Evolutionary conservation across 148 eudicot genomes (phyloP).

Genomic region (Heliamphora exappendiculata): DNA sequence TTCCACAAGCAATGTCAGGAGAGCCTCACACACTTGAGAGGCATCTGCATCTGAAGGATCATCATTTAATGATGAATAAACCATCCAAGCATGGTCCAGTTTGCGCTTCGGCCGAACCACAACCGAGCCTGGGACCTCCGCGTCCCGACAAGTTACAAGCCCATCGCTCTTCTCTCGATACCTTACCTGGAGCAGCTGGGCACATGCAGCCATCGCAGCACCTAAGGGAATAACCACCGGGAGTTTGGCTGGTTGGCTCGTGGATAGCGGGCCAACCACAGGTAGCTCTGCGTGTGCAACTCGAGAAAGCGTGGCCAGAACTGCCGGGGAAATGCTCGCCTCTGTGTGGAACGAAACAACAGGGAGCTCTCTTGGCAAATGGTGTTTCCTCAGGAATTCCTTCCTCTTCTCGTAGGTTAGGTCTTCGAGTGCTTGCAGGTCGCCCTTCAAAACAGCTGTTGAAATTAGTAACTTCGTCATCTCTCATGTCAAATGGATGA

Average conservation of each 20-base stretch:
- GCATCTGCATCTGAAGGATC: slow-evolving; percentile 71
- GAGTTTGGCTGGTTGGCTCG: slow-evolving; percentile 57
- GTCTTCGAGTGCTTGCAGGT: slow-evolving; percentile 91
- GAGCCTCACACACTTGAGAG: slow-evolving; percentile 91
- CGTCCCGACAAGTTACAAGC: slow-evolving; percentile 91
- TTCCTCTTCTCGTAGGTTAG: slow-evolving; percentile 74
- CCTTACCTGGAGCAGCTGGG: slow-evolving; percentile 78
- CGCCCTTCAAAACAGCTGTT: slow-evolving; percentile 52
- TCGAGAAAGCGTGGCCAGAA: slow-evolving; percentile 76
- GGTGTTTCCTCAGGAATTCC: slow-evolving; percentile 63
- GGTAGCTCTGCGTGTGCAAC: slow-evolving; percentile 94
- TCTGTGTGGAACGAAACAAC: slow-evolving; percentile 78
- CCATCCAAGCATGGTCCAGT: slow-evolving; percentile 98
- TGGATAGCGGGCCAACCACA: slow-evolving; percentile 25
- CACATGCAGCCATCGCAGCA: slow-evolving; percentile 93
- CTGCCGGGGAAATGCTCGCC: slow-evolving; percentile 87
- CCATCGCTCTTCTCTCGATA: slow-evolving; percentile 95
- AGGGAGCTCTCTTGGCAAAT: slow-evolving; percentile 73
- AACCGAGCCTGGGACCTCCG: slow-evolving; percentile 93
- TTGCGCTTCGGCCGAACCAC: slow-evolving; percentile 80
- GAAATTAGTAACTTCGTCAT: slow-evolving; percentile 12
- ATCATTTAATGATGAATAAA: slow-evolving; percentile 69
- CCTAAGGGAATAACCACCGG: slow-evolving; percentile 89
- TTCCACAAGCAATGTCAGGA: slow-evolving; percentile 69
- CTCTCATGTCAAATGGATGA: background rate